Base-by-base conservation (phyloP, 768 basidiomycete genomes). In the Mrakia gelida region DNA sequence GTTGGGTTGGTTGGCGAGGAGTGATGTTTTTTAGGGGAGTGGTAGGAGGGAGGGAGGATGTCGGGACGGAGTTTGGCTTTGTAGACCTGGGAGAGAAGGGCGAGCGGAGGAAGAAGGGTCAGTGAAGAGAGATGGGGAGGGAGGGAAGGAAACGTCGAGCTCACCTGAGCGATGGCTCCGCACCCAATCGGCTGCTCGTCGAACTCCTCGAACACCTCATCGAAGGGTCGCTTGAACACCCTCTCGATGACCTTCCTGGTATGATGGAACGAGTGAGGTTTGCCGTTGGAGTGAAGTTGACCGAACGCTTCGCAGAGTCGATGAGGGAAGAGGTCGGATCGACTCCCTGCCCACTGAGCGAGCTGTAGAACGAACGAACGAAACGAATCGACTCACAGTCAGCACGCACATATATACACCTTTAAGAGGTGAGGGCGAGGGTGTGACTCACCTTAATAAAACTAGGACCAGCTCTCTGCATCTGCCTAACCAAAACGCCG, bases 311-410 rank as follows among this genome's bases (percentile, higher is more conserved):
- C 89, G 84, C 97, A 99, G 28, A 99, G 89, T 18, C 89, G 84
- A 30, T 90, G 87, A 3, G 97, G 94, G 85, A 99, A 98, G 3
- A 99, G 87, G 84, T 99, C 97, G 59, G 91, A 92, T 52, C 97
- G 89, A 23, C 95, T 95, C 21, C 92, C 97, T 10, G 97, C 97
- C 97, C 97, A 99, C 88, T 99, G 97, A 7, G 94, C 92, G 75
- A 99, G 88, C 94, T 95, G 9, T 16, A 21, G 0, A 18, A 18
- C 1, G 3, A 83, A 26, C n/a, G n/a, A 28, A 21, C 41, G 38
- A 26, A 13, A 38, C 23, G 18, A 49, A n/a, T n/a, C 38, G 26
- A 2, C 21, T 56, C 54, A 72, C 4, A 30, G 54, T 73, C 45
- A 71, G 72, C 72, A 28, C 30, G 3, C 23, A 10, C 26, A 45